Evolutionary conservation across 441 rosid genomes (phyloP), one percentile per base, ranked within the genome.

Genomic region (Hypseocharis bilobata): DNA sequence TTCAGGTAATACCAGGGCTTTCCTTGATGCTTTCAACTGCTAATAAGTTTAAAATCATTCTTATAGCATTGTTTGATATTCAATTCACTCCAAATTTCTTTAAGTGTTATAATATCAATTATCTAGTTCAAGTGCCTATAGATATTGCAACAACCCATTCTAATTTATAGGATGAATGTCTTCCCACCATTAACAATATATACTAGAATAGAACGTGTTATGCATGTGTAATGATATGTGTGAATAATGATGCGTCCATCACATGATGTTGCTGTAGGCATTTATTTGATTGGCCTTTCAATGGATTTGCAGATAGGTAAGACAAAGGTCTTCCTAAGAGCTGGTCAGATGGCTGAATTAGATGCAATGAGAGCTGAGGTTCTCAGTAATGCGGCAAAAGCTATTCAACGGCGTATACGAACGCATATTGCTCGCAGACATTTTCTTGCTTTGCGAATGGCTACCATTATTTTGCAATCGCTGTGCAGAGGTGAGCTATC

Each of bases 341-440:
- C 96, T 8, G 99, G 99, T 69, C 99, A 94, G 82, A 94, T 94
- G 97, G 99, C 99, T 67, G 99, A 91, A 78, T 77, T 93, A 64
- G 99, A 93, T 71, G 87, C 96, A 71, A 74, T 86, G 69, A 89
- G 99, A 66, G 76, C 97, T 51, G 91, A 83, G 81, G 86, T 93
- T 10, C 89, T 93, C 70, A 85, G 79, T 69, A 75, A n/a, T 56
- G 99, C 97, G 57, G 99, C 99, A 6, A 91, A 82, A 82, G 81
- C 76, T n/a, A 85, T 93, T 70, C 99, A 93, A 75, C 68, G 96
- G 32, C 87, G 92, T 0, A 67, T 91, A 63, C 75, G 83, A 38
- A 91, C 99, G 64, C 88, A 91, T 70, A 71, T 71, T 23, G 84
- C 97, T 72, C 87, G 81, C 45, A 91, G 76, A 81, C 75, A 88